Evolutionary conservation across 805 yeast genomes (phyloP).

Genomic region (Zygotorulaspora chibaensis): DNA sequence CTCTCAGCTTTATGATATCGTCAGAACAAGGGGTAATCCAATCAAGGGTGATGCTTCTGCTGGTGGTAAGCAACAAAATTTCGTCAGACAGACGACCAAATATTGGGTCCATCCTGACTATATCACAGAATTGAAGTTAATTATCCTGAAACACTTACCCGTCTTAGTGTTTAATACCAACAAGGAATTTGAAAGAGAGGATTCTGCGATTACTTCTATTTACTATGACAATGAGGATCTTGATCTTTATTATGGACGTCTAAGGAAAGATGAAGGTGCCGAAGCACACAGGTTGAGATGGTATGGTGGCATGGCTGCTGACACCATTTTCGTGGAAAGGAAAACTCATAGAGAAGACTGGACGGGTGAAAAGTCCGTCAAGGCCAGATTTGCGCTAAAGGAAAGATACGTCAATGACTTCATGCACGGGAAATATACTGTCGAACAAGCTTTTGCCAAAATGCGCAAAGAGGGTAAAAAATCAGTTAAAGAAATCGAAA

Average conservation of each 20-base stretch:
- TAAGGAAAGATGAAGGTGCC: constrained; percentile 96
- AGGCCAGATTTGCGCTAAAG: constrained; percentile 90
- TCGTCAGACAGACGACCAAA: constrained; percentile 96
- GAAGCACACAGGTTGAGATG: constrained; percentile 97
- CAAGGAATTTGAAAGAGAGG: constrained; percentile 92
- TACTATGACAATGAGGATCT: constrained; percentile 87
- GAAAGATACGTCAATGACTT: constrained; percentile 87
- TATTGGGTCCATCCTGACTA: constrained; percentile 99
- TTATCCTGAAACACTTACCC: constrained; percentile 90
- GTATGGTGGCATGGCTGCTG: constrained; percentile 97
- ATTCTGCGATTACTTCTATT: constrained; percentile 93
- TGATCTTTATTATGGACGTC: constrained; percentile 90
- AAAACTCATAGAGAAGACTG: constrained; percentile 99
- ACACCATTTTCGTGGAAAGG: constrained; percentile 90
- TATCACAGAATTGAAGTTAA: constrained; percentile 90
- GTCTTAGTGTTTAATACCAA: constrained; percentile 93
- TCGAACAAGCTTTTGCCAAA: constrained; percentile 85
- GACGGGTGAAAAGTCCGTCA: constrained; percentile 99
- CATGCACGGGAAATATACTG: constrained; percentile 78
- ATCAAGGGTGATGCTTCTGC: constrained; percentile 92
- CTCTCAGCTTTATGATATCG: constrained; percentile 84
- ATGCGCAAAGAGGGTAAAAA: constrained; percentile 91
- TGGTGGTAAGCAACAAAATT: constrained; percentile 97
- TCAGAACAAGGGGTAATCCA: constrained; percentile 94
- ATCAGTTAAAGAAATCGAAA: constrained; percentile 79